A percentile compares a stretch with the other conserved stretches of the same genome.
These are phyloP conservation scores for Cucumis cinereus DNA, from an alignment of 306 rosid genomes.

Conservation along the genomic window DNA sequence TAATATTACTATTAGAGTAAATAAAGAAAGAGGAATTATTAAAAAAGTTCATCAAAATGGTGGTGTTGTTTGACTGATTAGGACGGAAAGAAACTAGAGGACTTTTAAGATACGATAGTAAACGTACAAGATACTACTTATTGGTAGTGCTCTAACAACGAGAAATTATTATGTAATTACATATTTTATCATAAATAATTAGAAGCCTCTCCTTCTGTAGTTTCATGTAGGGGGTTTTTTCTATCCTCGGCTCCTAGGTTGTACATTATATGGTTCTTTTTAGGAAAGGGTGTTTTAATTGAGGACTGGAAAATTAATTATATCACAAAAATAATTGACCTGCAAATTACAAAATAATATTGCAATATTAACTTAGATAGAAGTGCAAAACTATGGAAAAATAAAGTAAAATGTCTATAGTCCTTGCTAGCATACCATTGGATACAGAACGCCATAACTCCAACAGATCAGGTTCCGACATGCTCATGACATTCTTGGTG, in stretches of 20 bases:
- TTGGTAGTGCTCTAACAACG: neutral
- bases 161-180: neutral
- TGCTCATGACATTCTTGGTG: constrained; percentile 93
- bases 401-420: neutral
- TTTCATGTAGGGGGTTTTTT: neutral
- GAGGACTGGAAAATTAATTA: neutral
- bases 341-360: neutral
- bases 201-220: neutral
- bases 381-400: neutral
- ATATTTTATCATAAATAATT: neutral
- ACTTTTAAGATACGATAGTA: neutral
- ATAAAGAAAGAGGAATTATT: neutral
- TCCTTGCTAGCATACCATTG: constrained; percentile 43
- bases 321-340: neutral
- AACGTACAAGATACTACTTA: neutral
- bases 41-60: neutral
- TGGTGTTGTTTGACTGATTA: neutral
- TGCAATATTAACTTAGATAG: neutral
- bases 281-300: neutral
- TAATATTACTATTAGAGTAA: neutral
- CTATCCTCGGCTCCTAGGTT: neutral
- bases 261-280: neutral
- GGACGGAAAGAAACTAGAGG: neutral
- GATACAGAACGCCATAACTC: constrained; percentile 85
- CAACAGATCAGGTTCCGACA: constrained; percentile 91